Evolutionary conservation across 2,329 filamentous ascomycete species (phyloP).

Genomic region (Sclerotinia trifoliorum): DNA sequence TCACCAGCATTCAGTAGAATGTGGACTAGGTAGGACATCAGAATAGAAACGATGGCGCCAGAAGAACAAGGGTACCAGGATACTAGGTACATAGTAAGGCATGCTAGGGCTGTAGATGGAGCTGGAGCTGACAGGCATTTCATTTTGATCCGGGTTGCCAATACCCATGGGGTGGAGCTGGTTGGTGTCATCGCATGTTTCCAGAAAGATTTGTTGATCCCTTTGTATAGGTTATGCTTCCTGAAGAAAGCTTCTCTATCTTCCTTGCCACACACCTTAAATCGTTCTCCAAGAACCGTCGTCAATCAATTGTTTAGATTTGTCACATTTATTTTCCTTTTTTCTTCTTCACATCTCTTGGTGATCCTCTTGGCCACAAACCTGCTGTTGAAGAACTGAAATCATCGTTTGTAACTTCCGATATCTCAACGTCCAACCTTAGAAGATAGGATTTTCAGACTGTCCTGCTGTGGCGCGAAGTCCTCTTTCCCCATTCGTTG

Average conservation of each 20-base stretch:
- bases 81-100: constrained; percentile 23
- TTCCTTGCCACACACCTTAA: constrained; percentile 26
- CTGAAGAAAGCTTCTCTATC: constrained; percentile 29
- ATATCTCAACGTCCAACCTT: constrained; percentile 23
- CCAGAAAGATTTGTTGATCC: constrained; percentile 28
- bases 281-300: constrained; percentile 18
- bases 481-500: constrained; percentile 33
- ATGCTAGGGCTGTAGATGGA: constrained; percentile 36
- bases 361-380: constrained; percentile 7
- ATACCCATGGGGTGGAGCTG: constrained; percentile 32
- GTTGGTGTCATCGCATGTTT: constrained; percentile 37
- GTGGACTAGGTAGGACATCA: constrained; percentile 29
- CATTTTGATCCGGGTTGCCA: constrained; percentile 32
- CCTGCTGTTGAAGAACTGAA: constrained; percentile 20
- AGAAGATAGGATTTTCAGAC: constrained; percentile 25
- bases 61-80: constrained; percentile 31
- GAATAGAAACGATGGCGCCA: constrained; percentile 35
- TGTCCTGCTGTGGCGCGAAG: constrained; percentile 35
- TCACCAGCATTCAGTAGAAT: constrained; percentile 14
- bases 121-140: constrained; percentile 37
- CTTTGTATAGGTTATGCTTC: constrained; percentile 32
- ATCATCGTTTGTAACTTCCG: constrained; percentile 23
- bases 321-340: constrained; percentile 6
- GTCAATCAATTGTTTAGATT: constrained; percentile 7
- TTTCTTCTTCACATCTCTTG: constrained; percentile 9